Conservation (phyloP, 1,139 yeast species). For the Geotrichum bryndzae region DNA sequence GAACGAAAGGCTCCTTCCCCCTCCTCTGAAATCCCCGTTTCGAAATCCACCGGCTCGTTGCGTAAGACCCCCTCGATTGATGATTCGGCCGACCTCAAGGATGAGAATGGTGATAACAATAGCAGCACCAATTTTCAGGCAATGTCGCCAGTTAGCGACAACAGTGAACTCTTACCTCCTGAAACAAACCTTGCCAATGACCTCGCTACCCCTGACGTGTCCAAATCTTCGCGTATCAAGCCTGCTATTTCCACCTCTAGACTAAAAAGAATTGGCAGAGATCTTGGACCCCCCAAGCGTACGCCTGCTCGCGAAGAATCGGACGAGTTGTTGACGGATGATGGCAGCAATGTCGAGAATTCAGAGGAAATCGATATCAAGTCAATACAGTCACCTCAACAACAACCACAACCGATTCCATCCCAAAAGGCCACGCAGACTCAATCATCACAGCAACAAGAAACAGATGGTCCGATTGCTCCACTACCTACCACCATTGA, state of each 20-base stretch:
- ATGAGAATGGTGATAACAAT: too few relatives aligned
- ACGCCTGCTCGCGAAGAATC: constrained; percentile 15
- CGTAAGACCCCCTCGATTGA: not conserved
- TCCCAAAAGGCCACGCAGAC: not conserved
- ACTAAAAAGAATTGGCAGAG: constrained; percentile 19
- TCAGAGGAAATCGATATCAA: constrained; percentile 6
- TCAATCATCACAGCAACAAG: not conserved
- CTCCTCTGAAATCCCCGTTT: not conserved
- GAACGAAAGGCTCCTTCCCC: not conserved
- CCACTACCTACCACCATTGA: not conserved
- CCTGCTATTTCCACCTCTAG: constrained; percentile 17
- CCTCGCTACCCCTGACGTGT: constrained; percentile 36
- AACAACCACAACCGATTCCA: not conserved
- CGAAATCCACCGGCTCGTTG: constrained; percentile 6
- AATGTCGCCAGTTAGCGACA: constrained; percentile 5
- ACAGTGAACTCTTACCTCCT: constrained; percentile 2
- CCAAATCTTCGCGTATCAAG: constrained; percentile 26
- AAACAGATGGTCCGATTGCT: not conserved
- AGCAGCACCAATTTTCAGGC: not conserved
- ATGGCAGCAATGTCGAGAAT: not conserved
- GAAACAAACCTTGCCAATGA: constrained; percentile 1
- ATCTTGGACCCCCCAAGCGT: constrained; percentile 22
- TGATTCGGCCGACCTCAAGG: not conserved
- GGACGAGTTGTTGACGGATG: constrained; percentile 10
- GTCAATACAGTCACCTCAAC: not conserved